phyloP scores from a whole-genome alignment of 1,284 basidiomycete species.

The Takashimella koratensis region DNA sequence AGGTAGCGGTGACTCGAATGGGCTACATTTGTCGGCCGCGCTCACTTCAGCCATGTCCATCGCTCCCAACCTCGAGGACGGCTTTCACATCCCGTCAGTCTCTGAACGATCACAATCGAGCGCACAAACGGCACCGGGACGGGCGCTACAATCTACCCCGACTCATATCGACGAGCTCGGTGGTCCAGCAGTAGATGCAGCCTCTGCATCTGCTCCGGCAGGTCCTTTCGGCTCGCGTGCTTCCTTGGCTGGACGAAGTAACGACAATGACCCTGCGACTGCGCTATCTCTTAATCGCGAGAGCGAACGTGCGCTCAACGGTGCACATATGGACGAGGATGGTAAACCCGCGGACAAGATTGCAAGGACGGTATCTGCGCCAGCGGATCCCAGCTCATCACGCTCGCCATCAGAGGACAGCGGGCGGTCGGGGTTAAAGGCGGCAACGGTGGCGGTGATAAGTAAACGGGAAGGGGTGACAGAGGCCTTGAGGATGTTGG shows the following conservation, averaged over 20 bases:
- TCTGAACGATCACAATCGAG: neutral
- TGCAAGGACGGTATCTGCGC: slow-evolving; percentile 14
- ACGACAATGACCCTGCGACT: neutral
- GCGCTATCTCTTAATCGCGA: neutral
- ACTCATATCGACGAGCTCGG: slow-evolving; percentile 32
- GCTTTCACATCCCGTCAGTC: neutral
- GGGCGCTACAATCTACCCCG: slow-evolving; percentile 30
- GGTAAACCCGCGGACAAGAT: slow-evolving; percentile 4
- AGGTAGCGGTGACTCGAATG: slow-evolving; percentile 1
- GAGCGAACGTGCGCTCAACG: neutral
- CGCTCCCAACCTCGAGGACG: neutral
- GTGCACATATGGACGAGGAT: neutral
- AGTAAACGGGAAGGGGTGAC: slow-evolving; percentile 19
- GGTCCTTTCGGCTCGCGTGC: slow-evolving; percentile 11
- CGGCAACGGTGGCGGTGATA: neutral
- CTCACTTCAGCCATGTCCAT: neutral
- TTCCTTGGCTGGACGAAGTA: neutral
- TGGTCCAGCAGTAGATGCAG: neutral
- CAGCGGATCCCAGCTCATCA: slow-evolving; percentile 6
- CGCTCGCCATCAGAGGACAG: neutral
- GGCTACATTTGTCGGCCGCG: neutral
- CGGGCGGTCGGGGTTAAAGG: neutral
- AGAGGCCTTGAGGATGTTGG: slow-evolving; percentile 25
- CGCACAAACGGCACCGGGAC: slow-evolving; percentile 9
- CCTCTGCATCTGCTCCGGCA: neutral